Conservation (phyloP, 148 eudicot species). For the Rhododendron henanense region DNA sequence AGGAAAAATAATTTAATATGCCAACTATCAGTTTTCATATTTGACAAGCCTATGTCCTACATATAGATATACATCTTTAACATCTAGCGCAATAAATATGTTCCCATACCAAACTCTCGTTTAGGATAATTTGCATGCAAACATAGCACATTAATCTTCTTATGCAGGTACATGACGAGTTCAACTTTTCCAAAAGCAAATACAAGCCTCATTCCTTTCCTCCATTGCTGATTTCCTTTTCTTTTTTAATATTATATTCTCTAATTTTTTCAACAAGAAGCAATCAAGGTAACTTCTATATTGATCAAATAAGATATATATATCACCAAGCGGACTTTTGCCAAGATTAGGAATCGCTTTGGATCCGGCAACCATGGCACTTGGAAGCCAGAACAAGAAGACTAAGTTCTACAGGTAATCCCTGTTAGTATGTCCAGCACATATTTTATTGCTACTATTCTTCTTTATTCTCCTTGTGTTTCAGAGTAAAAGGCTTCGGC, state of each 20-base stretch:
- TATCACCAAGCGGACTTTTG: not conserved
- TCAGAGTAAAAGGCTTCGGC: not conserved
- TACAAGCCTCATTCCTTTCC: conserved; percentile 2
- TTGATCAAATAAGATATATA: not conserved
- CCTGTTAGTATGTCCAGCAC: not conserved
- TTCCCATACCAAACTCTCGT: not conserved
- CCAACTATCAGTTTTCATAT: not conserved
- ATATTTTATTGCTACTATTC: not conserved
- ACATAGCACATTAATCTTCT: not conserved
- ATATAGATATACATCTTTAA: not conserved
- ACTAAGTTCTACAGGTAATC: not conserved
- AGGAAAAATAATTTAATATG: not conserved
- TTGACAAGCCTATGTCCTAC: not conserved
- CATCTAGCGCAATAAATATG: not conserved
- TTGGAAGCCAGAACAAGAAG: not conserved
- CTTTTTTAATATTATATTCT: too few species aligned
- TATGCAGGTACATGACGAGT: not conserved
- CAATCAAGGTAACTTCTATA: not conserved
- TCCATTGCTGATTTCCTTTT: not conserved
- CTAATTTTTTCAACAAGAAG: not conserved
- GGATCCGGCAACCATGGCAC: not conserved
- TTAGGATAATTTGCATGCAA: not conserved
- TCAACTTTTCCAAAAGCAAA: not conserved
- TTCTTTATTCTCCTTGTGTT: not conserved
- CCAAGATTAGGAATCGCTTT: not conserved